phyloP scores from a whole-genome alignment of 2,329 filamentous ascomycete genomes.

The Tolypocladium pustulatum region DNA sequence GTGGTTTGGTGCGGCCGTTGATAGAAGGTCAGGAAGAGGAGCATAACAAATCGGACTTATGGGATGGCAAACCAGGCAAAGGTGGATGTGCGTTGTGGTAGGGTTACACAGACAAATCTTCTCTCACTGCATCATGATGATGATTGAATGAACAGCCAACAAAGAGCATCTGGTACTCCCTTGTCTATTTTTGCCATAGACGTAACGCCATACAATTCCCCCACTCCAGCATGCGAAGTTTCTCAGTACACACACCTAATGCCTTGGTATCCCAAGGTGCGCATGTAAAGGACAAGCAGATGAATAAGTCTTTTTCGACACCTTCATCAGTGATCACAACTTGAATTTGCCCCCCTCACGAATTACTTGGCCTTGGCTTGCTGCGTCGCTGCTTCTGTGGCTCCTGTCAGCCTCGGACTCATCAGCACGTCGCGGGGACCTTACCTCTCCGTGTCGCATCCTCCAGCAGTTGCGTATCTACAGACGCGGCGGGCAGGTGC shows the following conservation, averaged over 20 bases:
- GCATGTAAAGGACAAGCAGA: not conserved
- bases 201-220: not conserved
- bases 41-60: constrained; percentile 16
- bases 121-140: not conserved
- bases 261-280: not conserved
- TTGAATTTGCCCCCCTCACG: not conserved
- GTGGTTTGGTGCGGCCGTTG: constrained; percentile 38
- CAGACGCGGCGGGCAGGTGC: constrained; percentile 69
- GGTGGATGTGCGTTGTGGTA: constrained; percentile 30
- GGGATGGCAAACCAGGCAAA: constrained; percentile 27
- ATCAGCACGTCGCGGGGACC: constrained; percentile 6
- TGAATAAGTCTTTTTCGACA: not conserved
- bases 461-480: constrained; percentile 79
- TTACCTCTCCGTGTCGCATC: constrained; percentile 82
- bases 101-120: not conserved
- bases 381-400: constrained; percentile 45
- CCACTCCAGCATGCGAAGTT: not conserved
- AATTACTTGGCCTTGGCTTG: constrained; percentile 44
- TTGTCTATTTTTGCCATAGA: not conserved
- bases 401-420: not conserved
- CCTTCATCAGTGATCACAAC: not conserved
- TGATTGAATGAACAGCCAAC: not conserved
- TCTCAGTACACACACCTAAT: no score
- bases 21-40: constrained; percentile 26
- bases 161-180: not conserved